Evolutionary conservation across 148 eudicot genomes (phyloP), one percentile per base, ranked within the genome.

Genomic region (Chenopodium suecicum): DNA sequence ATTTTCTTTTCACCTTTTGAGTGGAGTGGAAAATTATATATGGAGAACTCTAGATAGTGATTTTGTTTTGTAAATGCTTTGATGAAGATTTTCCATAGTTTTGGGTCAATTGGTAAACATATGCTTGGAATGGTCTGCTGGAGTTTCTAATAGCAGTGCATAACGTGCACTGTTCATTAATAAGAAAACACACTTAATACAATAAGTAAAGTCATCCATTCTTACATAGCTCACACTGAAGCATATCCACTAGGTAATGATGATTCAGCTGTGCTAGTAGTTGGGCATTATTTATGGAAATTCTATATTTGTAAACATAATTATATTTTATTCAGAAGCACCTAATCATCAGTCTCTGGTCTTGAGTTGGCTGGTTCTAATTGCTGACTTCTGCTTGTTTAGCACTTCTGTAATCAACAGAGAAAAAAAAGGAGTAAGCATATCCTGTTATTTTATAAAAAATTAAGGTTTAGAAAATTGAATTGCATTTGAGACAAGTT

Each of bases 351-450:
- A 25, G 48, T 52, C 56, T 78, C 74, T 83, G 68, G 46, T 68
- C 34, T 71, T 54, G 31, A 11, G 29, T 37, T 65, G 14, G 54
- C 54, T 50, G 54, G 27, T 9, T 7, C 63, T 58, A 19, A 14
- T 58, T 46, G 8, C n/a, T 74, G 66, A 74, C 32, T 52, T 58
- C 23, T 25, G 68, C 14, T 65, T 37, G 76, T 16, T 82, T 71
- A 77, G 77, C 80, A 75, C 72, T 16, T 67, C 85, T 83, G 85
- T 60, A 69, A 44, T 11, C 9, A 74, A 37, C 41, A 37, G 6
- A 9, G 47, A 79, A 19, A 79, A 10, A 79, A 34, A 25, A 50
- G 73, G 50, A 66, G 31, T 70, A 44, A 82, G 75, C 8, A 67
- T 48, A 48, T 3, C 3, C 20, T 71, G 19, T 29, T 23, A 58